Base-by-base conservation (phyloP, 2,329 filamentous ascomycete species). In the Fusarium secorum region DNA sequence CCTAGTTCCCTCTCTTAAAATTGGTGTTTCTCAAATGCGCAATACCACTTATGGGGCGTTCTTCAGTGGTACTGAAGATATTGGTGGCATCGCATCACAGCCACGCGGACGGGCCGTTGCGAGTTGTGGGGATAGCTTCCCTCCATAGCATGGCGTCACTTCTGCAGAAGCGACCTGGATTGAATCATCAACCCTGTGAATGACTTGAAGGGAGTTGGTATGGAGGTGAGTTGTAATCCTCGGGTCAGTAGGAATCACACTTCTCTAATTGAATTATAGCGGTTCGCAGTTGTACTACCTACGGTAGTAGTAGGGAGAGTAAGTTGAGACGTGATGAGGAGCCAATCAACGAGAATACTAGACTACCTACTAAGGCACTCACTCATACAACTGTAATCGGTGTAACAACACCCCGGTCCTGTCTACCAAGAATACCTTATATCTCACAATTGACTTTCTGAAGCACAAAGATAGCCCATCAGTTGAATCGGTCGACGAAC, bases 61-160 rank as follows among this genome's bases (percentile, higher is more conserved):
- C 63, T 48, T 51, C 24, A 41, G 44, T 13, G 15, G 3, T 17
- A 26, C 13, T 18, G 39, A 48, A 49, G 61, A 18, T 45, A 38
- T 70, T 61, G 42, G 42, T 20, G 24, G 8, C 24, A 45, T 49
- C 39, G 30, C 62, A 41, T 48, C 66, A 68, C 57, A 61, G 48
- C 58, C 63, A 54, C 64, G 13, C 28, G 30, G 32, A 35, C 42
- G 64, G 68, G 55, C 68, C 55, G 68, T 72, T 42, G 52, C 64
- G 55, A 64, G 60, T 44, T 55, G 64, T 44, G 64, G 68, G 35
- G 39, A 39, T 36, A 26, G 51, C 38, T 35, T 30, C 35, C 17
- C 32, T 20, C 28, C 28, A 28, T 28, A n/a, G 33, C 22, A 45
- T 46, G 48, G 36, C 36, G 41, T 39, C 57, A 42, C n/a, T 44